Evolutionary conservation across 2,329 filamentous ascomycete species (phyloP).

Genomic region (Falciphora oryzae): DNA sequence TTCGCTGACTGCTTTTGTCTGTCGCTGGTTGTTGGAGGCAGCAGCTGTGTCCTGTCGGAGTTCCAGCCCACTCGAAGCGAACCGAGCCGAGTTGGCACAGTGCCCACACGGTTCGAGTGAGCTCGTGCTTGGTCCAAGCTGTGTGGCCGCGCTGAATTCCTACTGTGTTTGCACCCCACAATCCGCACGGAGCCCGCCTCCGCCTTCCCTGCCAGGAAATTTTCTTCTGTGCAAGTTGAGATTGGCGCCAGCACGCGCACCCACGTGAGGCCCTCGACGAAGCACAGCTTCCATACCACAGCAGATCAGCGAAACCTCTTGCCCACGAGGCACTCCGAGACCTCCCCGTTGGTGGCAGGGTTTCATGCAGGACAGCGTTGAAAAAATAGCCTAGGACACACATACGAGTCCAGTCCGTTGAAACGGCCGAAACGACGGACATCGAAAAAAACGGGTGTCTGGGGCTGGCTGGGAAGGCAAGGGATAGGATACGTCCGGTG

Average conservation of each 20-base stretch:
- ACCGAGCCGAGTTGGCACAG: background rate
- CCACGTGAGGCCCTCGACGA: background rate
- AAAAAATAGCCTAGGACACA: background rate
- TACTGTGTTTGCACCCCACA: background rate
- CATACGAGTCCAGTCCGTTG: background rate
- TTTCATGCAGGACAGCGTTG: background rate
- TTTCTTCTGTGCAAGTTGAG: background rate
- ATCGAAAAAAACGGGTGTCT: background rate
- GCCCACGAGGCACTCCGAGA: background rate
- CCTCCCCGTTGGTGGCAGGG: background rate
- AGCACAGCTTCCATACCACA: background rate
- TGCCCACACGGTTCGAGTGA: background rate
- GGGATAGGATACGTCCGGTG: background rate
- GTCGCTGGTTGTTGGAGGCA: too few species aligned
- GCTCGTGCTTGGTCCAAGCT: too few species aligned
- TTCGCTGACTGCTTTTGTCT: background rate
- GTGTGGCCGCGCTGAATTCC: background rate
- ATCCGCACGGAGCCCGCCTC: too few species aligned
- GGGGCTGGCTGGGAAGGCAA: background rate
- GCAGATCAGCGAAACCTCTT: too few species aligned
- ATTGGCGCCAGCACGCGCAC: background rate
- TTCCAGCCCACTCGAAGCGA: background rate
- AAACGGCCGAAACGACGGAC: constrained; percentile 1
- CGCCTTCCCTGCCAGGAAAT: background rate
- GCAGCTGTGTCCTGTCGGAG: too few species aligned